Evolutionary conservation across 179 eudicot genomes (phyloP), one percentile per base, ranked within the genome.

Genomic region (Camellia oleifera): DNA sequence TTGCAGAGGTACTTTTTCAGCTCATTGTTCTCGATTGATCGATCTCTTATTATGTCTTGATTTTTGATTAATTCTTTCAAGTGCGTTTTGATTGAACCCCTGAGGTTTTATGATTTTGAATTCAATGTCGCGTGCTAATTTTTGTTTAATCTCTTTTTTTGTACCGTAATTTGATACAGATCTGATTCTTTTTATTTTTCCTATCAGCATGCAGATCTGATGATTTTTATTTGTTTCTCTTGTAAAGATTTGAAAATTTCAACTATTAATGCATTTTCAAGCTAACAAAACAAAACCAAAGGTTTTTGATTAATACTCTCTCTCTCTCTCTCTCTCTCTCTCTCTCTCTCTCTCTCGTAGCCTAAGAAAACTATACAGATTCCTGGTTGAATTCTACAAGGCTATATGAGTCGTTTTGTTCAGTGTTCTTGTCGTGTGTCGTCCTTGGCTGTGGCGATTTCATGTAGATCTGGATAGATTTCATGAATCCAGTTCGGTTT

Each of bases 381-480:
- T 65, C 13, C 7, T 6, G 6, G 66, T 18, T n/a, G 66, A 2
- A n/a, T 62, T 62, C 4, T 2, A n/a, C 6, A 4, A 18, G 20
- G 10, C 26, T n/a, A n/a, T 14, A 7, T 54, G 18, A 17, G 17
- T 74, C 57, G 50, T 14, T 57, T 57, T 58, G 66, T 54, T 40
- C 4, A 7, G 15, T 53, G 48, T 63, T 4, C 17, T 11, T 4
- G 52, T 44, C 48, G 13, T 13, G 10, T 66, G 15, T 52, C 15
- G 8, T 40, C 10, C 8, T 73, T 60, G 20, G n/a, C 40, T 58
- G 13, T 48, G 13, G 80, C 57, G 66, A 10, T 67, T 67, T 54
- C 52, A 11, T 32, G 15, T 56, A 45, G 80, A 69, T 78, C 66
- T 78, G 18, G 54, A 44, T 69, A 3, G 63, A 10, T 77, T 77